Base-by-base conservation (phyloP, 1,284 basidiomycete genomes). In the Pseudozyma sp. region DNA sequence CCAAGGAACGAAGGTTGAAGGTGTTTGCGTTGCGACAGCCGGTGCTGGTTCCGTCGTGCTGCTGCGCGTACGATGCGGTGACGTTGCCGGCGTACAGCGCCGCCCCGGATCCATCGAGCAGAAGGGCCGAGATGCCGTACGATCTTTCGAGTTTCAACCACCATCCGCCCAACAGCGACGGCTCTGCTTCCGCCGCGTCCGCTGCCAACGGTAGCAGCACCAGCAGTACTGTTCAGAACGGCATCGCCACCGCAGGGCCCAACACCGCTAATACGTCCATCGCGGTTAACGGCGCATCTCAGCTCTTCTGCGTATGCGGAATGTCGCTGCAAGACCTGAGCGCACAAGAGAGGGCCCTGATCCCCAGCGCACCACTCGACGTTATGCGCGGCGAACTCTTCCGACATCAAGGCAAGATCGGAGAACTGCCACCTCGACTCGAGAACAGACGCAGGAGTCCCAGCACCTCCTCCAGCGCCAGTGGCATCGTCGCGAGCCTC, bases 301-400 rank as follows among this genome's bases (percentile, higher is more conserved):
- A 84, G 54, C 69, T 82, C 30, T 77, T 79, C 61, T 84, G 82
- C 50, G 82, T 84, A n/a, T 84, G 82, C 61, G 82, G 82, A 16
- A 78, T 80, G 75, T 78, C 74, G 31, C 46, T 83, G 10, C 77
- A 79, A 24, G 82, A 84, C 47, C 66, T 84, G 3, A 49, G 46
- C 24, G 77, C 70, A 10, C 72, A 79, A 24, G 81, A 84, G 45
- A 66, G 75, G 11, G 77, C 74, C 5, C 48, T 84, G 60, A 79
- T 83, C 29, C 81, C 82, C 17, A 68, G 55, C 4, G 47, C 58
- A 13, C 75, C 79, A 16, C 46, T 76, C 7, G 64, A 75, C n/a
- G 68, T 77, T 10, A 54, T 78, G 40, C 66, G 59, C 40, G 62
- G 78, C 7, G 74, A 78, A 37, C 53, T 60, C 5, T 71, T 79